A percentile compares a stretch with the other conserved stretches of the same genome.
phyloP scores from a whole-genome alignment of 2,329 filamentous ascomycete species.

The Fusarium liriodendri region DNA sequence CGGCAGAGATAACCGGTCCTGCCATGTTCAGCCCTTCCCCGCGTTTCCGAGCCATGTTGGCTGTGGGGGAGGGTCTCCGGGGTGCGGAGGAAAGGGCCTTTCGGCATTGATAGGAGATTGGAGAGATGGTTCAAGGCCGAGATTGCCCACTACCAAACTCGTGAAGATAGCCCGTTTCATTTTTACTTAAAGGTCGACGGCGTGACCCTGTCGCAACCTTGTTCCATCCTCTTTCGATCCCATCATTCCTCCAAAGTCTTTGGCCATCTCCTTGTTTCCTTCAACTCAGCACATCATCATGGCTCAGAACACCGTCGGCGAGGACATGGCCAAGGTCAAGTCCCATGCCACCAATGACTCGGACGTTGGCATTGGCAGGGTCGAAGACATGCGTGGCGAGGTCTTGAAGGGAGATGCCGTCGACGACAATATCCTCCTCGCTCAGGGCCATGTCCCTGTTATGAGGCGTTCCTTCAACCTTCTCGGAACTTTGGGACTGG shows the following conservation, averaged over 20 bases:
- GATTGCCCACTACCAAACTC: not conserved
- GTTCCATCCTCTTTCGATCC: not conserved
- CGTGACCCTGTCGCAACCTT: not conserved
- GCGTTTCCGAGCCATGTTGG: not conserved
- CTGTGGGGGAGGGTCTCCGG: not conserved
- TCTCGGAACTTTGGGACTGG: conserved; percentile 24
- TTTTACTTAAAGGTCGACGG: not conserved
- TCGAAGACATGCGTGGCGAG: not conserved
- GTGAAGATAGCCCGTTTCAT: not conserved
- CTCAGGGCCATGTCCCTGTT: conserved; percentile 28
- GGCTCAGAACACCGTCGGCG: conserved; percentile 2
- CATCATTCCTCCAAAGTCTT: not conserved
- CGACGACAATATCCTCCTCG: conserved; percentile 28
- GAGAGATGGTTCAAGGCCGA: not conserved
- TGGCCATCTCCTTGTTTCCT: not conserved
- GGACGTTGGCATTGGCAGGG: conserved; percentile 4
- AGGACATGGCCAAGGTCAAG: conserved; percentile 11
- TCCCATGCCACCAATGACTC: conserved; percentile 3
- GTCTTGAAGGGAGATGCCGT: not conserved
- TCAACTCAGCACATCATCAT: not conserved
- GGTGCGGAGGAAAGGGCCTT: not conserved
- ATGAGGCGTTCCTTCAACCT: conserved; percentile 25
- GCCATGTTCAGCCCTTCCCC: not conserved
- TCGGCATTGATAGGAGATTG: conserved; percentile 5
- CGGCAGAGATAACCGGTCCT: not conserved